Evolutionary conservation across 495 filamentous ascomycete genomes (phyloP).

Genomic region (Staphylotrichum tortipilum): DNA sequence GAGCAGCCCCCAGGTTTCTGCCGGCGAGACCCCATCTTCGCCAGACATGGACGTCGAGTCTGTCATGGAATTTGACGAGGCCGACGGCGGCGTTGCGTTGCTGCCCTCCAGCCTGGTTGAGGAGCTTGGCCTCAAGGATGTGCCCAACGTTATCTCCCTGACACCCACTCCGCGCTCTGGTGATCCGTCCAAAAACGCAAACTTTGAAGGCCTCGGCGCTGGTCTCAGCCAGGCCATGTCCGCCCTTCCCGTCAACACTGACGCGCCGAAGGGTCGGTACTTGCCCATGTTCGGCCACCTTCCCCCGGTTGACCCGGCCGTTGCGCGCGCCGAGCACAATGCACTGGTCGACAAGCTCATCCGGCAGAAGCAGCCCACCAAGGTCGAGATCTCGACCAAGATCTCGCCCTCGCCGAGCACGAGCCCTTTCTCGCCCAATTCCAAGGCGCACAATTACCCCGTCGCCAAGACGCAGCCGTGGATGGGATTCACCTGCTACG

Average conservation of each 20-base stretch:
- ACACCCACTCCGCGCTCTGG: not conserved
- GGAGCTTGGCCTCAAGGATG: not conserved
- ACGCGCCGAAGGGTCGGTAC: not conserved
- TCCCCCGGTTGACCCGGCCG: not conserved
- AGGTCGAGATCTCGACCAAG: not conserved
- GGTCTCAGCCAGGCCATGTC: slow-evolving; percentile 2
- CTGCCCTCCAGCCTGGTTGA: not conserved
- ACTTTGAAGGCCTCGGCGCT: slow-evolving; percentile 2
- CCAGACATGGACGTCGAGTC: slow-evolving; percentile 5
- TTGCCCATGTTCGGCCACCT: not conserved
- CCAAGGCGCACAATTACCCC: not conserved
- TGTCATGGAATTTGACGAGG: not conserved
- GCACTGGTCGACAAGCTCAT: not conserved
- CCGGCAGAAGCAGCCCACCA: not conserved
- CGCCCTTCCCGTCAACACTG: not conserved
- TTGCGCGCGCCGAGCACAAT: not conserved
- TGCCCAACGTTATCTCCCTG: not conserved
- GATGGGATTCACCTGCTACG: slow-evolving; percentile 19
- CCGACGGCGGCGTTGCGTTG: slow-evolving; percentile 6
- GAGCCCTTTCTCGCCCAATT: slow-evolving; percentile 1
- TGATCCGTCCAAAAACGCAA: not conserved
- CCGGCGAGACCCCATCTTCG: not conserved
- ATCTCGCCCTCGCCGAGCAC: no score
- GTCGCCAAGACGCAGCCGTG: slow-evolving; percentile 14
- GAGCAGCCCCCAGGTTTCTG: slow-evolving; percentile 7